Evolutionary conservation across 805 yeast genomes (phyloP), one percentile per base, ranked within the genome.

Genomic region (Yamadazyma sp.): DNA sequence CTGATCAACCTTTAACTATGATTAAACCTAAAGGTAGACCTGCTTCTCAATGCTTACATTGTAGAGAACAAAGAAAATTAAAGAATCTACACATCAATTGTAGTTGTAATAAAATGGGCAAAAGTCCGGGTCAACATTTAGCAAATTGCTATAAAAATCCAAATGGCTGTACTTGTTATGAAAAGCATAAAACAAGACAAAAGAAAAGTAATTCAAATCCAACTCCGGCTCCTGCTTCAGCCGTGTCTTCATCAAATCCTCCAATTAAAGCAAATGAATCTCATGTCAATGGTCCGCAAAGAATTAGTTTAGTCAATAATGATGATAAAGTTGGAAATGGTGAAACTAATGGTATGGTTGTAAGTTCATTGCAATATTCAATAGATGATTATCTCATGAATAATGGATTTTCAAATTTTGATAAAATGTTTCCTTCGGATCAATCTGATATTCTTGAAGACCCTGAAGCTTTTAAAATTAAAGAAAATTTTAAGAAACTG

Each of bases 1-100:
- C 89, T 0, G 96, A 93, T 47, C 86, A 86, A 52, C 94, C 95
- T 4, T 65, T 93, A 47, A 82, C 85, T 55, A 83, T 83, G 85
- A 91, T 93, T 57, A 93, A 93, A 55, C 96, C 95, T 12, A 93
- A 93, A 55, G 98, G 98, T 3, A 70, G 98, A 38, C 98, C 98
- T 1, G 80, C 96, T 0, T 81, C 95, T 1, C 96, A 88, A 52
- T 91, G 98, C 53, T 69, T 73, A 24, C 94, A 85, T 54, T 91
- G 96, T 55, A 79, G 87, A 43, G 86, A 82, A 38, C 75, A 80
- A 46, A 65, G 95, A 23, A 80, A 78, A 52, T 53, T 69, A 42
- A 82, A 80, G 47, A 78, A 81, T 48, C 65, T 78, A 2, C 93
- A 85, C 53, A 75, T 75, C 5, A 58, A 73, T 14, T 86, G 98